Percentiles rank a stretch among this genome's conserved stretches.
phyloP scores from a whole-genome alignment of 352 stramenopile species.

The Pythium dissimile region DNA sequence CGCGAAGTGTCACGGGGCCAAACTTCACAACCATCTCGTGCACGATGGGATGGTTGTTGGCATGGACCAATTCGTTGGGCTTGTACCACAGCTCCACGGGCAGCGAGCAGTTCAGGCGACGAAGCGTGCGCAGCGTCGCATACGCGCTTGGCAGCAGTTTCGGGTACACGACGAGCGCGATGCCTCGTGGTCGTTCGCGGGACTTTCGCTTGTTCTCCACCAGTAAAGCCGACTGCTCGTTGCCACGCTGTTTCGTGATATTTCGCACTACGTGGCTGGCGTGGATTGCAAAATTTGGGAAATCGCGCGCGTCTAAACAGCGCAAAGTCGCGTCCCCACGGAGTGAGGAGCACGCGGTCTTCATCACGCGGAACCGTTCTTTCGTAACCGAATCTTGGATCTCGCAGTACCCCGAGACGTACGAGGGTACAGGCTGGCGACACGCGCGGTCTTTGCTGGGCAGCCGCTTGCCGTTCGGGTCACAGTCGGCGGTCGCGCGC shows the following conservation, averaged over 20 bases:
- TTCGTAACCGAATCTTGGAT: slow-evolving; percentile 47
- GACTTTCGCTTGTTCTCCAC: background rate
- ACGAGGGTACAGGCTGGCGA: slow-evolving; percentile 35
- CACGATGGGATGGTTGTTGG: slow-evolving; percentile 17
- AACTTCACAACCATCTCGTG: slow-evolving; percentile 31
- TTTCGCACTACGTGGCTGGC: slow-evolving; percentile 33
- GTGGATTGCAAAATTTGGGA: slow-evolving; percentile 56
- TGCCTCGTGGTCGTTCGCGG: slow-evolving; percentile 32
- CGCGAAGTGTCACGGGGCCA: slow-evolving; percentile 37
- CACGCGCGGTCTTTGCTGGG: slow-evolving; percentile 48
- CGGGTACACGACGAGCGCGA: slow-evolving; percentile 70
- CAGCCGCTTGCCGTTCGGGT: slow-evolving; percentile 41
- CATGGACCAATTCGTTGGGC: slow-evolving; percentile 10
- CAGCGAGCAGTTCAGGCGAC: slow-evolving; percentile 44
- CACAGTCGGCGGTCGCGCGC: slow-evolving; percentile 50
- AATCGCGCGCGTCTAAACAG: slow-evolving; percentile 51
- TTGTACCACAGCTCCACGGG: slow-evolving; percentile 71
- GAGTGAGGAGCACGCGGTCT: slow-evolving; percentile 58
- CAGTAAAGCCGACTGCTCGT: background rate
- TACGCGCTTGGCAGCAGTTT: slow-evolving; percentile 70
- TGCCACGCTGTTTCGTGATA: background rate
- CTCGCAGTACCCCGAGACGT: slow-evolving; percentile 63
- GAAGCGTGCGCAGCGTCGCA: slow-evolving; percentile 49
- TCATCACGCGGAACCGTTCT: slow-evolving; percentile 69
- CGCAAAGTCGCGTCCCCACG: slow-evolving; percentile 45